Evolutionary conservation across 768 basidiomycete genomes (phyloP), one percentile per base, ranked within the genome.

Genomic region (Sporobolomyces pararoseus): DNA sequence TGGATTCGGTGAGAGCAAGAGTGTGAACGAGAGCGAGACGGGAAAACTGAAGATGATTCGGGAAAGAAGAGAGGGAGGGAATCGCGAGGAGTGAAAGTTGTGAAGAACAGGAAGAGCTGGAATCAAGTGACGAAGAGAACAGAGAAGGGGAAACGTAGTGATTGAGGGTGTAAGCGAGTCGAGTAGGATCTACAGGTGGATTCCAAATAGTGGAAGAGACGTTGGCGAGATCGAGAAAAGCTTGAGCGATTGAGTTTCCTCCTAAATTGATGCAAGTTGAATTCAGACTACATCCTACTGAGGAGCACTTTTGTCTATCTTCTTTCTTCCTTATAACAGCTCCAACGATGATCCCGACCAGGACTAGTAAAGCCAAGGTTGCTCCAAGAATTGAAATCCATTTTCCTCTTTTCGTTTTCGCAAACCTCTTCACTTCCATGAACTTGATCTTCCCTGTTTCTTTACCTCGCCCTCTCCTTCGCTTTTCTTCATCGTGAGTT

Each of bases 1-100:
- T 66, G 6, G 70, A 66, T 27, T 71, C 70, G 53, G 54, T 52
- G 6, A 63, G 32, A 25, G 61, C 35, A 47, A 63, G 54, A 19
- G 60, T 63, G 53, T 62, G 54, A 32, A 53, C 29, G 37, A 66
- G 65, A 23, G 70, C 65, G 7, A 59, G 10, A 12, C 51, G 29
- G 10, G 61, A 17, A 54, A 65, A 71, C n/a, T 7, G 1, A 9
- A 66, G 61, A 9, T 65, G 70, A 12, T 19, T 23, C 9, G 70
- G 65, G 29, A 35, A 63, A 21, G 23, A 6, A 1, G 49, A 14
- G 13, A 27, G 23, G 2, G 65, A 23, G 27, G 70, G 70, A 16
- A 71, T 23, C n/a, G 19, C 29, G 55, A 71, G 42, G 39, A 63
- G 42, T 21, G 46, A 17, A 50, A 71, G 65, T 16, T 71, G 70